Conservation (phyloP, 108 stramenopile genomes). For the Aurantiochytrium sp. region DNA sequence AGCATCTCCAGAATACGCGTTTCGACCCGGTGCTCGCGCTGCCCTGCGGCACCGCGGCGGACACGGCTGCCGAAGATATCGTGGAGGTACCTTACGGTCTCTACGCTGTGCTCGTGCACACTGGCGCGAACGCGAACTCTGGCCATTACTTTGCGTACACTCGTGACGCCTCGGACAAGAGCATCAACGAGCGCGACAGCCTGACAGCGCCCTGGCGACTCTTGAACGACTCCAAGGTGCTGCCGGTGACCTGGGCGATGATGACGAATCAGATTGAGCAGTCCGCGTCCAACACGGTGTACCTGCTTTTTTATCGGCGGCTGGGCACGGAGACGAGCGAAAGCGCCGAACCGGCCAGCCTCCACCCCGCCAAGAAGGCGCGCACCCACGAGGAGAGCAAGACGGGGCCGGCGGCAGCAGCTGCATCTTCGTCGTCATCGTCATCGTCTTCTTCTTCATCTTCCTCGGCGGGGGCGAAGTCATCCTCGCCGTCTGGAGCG, state of each 20-base stretch:
- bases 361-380: not conserved
- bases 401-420: not conserved
- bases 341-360: not conserved
- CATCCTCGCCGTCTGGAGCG: too few relatives aligned
- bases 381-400: not conserved
- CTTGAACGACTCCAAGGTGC: not conserved
- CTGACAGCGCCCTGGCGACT: not conserved
- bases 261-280: constrained; percentile 17
- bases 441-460: too few relatives aligned
- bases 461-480: too few relatives aligned
- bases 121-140: constrained; percentile 19
- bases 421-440: not conserved
- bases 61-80: not conserved
- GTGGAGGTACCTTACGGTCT: not conserved
- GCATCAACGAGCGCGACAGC: not conserved
- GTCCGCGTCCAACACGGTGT: constrained; percentile 7
- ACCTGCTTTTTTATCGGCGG: not conserved
- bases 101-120: constrained; percentile 23
- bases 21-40: not conserved
- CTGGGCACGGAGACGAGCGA: not conserved
- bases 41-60: not conserved
- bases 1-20: not conserved
- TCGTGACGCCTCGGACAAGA: not conserved
- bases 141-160: constrained; percentile 13
- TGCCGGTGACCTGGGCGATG: not conserved